Conservation (phyloP, 2,329 filamentous ascomycete species). For the Ascochyta viciae-villosae region DNA sequence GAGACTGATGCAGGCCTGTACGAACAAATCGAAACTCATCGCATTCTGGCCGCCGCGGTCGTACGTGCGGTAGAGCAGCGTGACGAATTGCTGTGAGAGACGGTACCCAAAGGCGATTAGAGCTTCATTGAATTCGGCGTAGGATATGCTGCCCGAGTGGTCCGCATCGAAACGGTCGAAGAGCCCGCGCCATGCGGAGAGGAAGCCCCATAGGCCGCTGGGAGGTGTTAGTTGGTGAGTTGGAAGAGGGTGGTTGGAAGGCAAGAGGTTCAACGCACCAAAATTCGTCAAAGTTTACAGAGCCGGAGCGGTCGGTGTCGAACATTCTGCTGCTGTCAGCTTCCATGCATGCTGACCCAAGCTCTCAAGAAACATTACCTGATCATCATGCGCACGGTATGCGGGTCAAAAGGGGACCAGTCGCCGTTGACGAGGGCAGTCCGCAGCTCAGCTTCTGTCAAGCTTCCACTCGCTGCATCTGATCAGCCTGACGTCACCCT, state of each 20-base stretch:
- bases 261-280: conserved; percentile 57
- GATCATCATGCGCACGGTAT: conserved; percentile 99
- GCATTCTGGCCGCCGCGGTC: conserved; percentile 64
- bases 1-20: conserved; percentile 94
- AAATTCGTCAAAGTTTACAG: conserved; percentile 95
- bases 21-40: conserved; percentile 84
- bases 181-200: conserved; percentile 89
- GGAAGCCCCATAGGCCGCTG: conserved; percentile 88
- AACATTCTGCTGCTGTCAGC: conserved; percentile 73
- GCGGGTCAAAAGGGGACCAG: conserved; percentile 89
- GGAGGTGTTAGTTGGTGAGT: conserved; percentile 8
- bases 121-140: conserved; percentile 87
- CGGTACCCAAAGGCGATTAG: conserved; percentile 87
- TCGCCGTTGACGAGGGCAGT: conserved; percentile 95
- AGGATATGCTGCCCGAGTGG: conserved; percentile 82
- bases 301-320: conserved; percentile 86
- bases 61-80: conserved; percentile 85
- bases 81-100: conserved; percentile 82
- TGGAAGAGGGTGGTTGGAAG: background rate
- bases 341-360: background rate
- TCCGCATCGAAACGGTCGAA: conserved; percentile 96
- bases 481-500: conserved; percentile 10
- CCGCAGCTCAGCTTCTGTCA: conserved; percentile 86
- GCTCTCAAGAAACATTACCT: conserved; percentile 43
- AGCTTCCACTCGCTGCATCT: conserved; percentile 71